Evolutionary conservation across 176 grass and related monocot genomes (phyloP).

Genomic region (Zea mays): Zm-B73-REFERENCE-NAM-5.0 NC_050098.1:160672501-160673000

Average conservation of each 20-base stretch:
- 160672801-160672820: neutral
- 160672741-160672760: neutral
- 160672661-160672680: constrained; percentile 98
- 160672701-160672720: constrained; percentile 17
- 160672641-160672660: constrained; percentile 98
- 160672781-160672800: constrained; percentile 2
- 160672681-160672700: constrained; percentile 36
- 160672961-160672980: constrained; percentile 73
- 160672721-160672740: neutral
- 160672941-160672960: constrained; percentile 84
- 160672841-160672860: neutral
- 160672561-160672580: constrained; percentile 6
- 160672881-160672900: neutral
- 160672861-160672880: neutral
- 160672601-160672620: neutral
- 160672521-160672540: too few species aligned
- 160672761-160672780: neutral
- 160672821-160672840: neutral
- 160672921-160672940: constrained; percentile 86
- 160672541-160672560: constrained; percentile 13
- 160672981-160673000: constrained; percentile 80
- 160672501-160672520: too few species aligned
- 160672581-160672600: neutral
- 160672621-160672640: constrained; percentile 87
- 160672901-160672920: constrained; percentile 53